phyloP scores from a whole-genome alignment of 768 basidiomycete genomes.

The Mycena vulgaris region DNA sequence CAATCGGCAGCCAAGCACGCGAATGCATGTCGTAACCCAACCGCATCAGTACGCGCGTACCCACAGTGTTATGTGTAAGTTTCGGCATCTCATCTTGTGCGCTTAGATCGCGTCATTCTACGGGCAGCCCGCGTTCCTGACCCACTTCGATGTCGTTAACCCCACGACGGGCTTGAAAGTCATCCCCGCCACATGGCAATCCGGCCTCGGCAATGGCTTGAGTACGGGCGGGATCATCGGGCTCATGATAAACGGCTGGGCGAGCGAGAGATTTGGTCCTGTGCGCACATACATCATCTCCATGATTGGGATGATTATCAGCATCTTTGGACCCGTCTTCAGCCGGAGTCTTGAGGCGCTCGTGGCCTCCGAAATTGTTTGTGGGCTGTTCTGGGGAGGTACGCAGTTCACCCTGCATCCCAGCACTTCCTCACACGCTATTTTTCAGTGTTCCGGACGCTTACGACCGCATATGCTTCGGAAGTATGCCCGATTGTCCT shows the following conservation, averaged over 20 bases:
- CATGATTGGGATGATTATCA: constrained; percentile 37
- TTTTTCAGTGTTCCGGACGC: constrained; percentile 42
- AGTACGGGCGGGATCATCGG: constrained; percentile 42
- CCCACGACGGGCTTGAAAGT: constrained; percentile 24
- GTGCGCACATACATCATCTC: constrained; percentile 37
- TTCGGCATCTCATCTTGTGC: neutral
- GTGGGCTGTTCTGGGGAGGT: constrained; percentile 41
- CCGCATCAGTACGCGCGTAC: constrained; percentile 8
- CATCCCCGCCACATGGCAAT: constrained; percentile 42
- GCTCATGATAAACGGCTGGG: constrained; percentile 37
- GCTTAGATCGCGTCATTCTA: constrained; percentile 28
- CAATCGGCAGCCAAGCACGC: neutral
- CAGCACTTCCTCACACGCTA: neutral
- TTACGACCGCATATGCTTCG: constrained; percentile 43
- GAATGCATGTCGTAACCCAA: neutral
- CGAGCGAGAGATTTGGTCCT: constrained; percentile 40
- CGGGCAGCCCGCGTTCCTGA: constrained; percentile 37
- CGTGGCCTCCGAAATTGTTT: constrained; percentile 33
- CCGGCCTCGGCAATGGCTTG: constrained; percentile 39
- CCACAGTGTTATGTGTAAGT: too few relatives aligned
- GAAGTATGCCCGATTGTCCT: constrained; percentile 43
- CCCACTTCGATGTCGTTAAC: constrained; percentile 37
- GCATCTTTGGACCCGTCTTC: constrained; percentile 34
- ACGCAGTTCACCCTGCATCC: neutral
- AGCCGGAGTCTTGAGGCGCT: constrained; percentile 29